Conservation (phyloP, 2,329 filamentous ascomycete species). For the Hypomyces perniciosus region DNA sequence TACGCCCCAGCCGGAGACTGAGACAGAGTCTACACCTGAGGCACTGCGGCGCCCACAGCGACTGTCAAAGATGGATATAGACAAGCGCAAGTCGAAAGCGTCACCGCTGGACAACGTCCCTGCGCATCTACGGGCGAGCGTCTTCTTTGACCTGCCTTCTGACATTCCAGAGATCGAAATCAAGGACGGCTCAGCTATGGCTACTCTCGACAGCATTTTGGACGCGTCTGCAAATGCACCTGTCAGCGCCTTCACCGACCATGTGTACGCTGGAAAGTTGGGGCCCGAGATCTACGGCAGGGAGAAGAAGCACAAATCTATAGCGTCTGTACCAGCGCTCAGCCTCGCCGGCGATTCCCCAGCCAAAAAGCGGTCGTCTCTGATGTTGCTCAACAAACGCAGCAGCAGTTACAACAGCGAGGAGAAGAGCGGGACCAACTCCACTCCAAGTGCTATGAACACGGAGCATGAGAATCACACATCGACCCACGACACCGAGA, state of each 20-base stretch:
- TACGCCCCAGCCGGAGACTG: slow-evolving; percentile 14
- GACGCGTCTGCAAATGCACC: slow-evolving; percentile 84
- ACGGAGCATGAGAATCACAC: slow-evolving; percentile 11
- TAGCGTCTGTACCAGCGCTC: slow-evolving; percentile 23
- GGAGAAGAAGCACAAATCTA: slow-evolving; percentile 45
- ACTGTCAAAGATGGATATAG: slow-evolving; percentile 26
- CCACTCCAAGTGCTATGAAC: slow-evolving; percentile 7
- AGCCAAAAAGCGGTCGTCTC: slow-evolving; percentile 43
- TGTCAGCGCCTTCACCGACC: slow-evolving; percentile 86
- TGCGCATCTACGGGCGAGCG: slow-evolving; percentile 80
- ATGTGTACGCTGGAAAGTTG: slow-evolving; percentile 71
- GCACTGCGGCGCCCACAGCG: slow-evolving; percentile 29
- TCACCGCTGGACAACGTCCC: slow-evolving; percentile 48
- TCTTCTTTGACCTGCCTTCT: slow-evolving; percentile 74
- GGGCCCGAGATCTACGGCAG: slow-evolving; percentile 69
- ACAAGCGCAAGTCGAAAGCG: slow-evolving; percentile 29
- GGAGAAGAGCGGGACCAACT: slow-evolving; percentile 24
- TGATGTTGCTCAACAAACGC: slow-evolving; percentile 42
- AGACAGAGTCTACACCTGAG: slow-evolving; percentile 15
- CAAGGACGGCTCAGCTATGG: slow-evolving; percentile 76
- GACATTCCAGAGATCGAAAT: slow-evolving; percentile 46
- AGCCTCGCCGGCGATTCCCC: slow-evolving; percentile 18
- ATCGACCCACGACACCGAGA: slow-evolving; percentile 21
- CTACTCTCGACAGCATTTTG: slow-evolving; percentile 84
- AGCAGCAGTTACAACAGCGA: slow-evolving; percentile 25